Evolutionary conservation across 345 rosid genomes (phyloP), one percentile per base, ranked within the genome.

Genomic region (Orychophragmus violaceus): DNA sequence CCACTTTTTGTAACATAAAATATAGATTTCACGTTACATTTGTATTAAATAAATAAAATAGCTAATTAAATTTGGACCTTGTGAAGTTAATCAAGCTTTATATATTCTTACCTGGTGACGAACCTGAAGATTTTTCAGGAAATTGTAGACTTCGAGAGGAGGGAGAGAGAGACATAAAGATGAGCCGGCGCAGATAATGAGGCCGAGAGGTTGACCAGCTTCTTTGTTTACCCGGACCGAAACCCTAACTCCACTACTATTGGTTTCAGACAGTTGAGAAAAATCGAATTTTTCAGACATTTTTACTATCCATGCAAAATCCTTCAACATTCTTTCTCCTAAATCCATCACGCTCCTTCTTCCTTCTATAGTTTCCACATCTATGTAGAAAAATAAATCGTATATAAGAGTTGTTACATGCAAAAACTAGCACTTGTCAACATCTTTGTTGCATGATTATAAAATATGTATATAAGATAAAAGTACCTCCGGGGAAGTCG

Each of bases 161-260:
- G 77, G 70, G 28, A 82, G 48, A 8, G 98, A 90, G 70, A 93
- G 86, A 86, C 82, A 84, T 2, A 93, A 80, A 49, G 97, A 84
- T 66, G 87, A 80, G 44, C 95, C 86, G 5, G 91, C 97, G 10
- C 83, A 76, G 35, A 93, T 71, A 32, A 87, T 59, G 53, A 70
- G 64, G 27, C 95, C 95, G 3, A 23, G 2, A 1, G 89, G 90
- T 62, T 83, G 83, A 41, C 96, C 96, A 0, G 62, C 24, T 12
- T 59, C 85, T 8, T 4, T 14, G 61, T 74, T 77, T 22, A 55
- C 24, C 3, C 90, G 79, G 28, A 83, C 69, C 6, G 80, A 74
- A 5, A 91, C 54, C 25, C 87, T 74, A 24, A 87, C 82, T 14
- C 88, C 96, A 1, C 86, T 82, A 11, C 46, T 66, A 24, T 51